Conservation (phyloP, 768 basidiomycete species). For the Boletus rex-veris region DNA sequence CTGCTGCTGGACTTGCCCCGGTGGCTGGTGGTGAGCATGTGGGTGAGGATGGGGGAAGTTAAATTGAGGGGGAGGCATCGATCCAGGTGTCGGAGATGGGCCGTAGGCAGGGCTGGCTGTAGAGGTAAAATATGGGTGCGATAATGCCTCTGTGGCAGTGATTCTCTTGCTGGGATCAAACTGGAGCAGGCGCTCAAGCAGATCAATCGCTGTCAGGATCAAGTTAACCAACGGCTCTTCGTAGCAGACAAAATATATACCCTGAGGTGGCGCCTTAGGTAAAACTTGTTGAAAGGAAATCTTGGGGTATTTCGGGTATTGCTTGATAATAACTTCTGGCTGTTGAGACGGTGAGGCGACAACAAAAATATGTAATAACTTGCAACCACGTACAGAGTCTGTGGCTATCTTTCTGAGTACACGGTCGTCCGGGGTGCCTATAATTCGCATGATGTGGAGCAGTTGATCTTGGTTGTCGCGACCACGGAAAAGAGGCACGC, state of each 20-base stretch:
- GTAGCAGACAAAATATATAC: slow-evolving; percentile 34
- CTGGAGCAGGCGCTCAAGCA: slow-evolving; percentile 91
- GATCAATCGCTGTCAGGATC: slow-evolving; percentile 65
- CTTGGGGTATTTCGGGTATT: slow-evolving; percentile 84
- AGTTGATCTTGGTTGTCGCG: slow-evolving; percentile 97
- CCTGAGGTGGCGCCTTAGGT: slow-evolving; percentile 82
- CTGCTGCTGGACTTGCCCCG: slow-evolving; percentile 40
- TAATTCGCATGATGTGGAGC: slow-evolving; percentile 95
- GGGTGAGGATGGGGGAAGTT: slow-evolving; percentile 65
- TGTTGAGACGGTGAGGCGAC: slow-evolving; percentile 26
- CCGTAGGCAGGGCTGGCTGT: slow-evolving; percentile 35
- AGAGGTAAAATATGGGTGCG: slow-evolving; percentile 86
- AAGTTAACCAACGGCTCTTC: slow-evolving; percentile 1
- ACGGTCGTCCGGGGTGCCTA: slow-evolving; percentile 90
- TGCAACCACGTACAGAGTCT: slow-evolving; percentile 66
- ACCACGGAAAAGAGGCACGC: slow-evolving; percentile 93
- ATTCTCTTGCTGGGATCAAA: slow-evolving; percentile 93
- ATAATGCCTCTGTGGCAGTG: slow-evolving; percentile 86
- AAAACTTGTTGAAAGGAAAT: slow-evolving; percentile 77
- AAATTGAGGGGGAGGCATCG: slow-evolving; percentile 67
- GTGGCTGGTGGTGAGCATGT: slow-evolving; percentile 47
- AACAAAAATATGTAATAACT: neutral
- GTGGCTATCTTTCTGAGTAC: slow-evolving; percentile 84
- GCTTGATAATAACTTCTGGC: slow-evolving; percentile 83
- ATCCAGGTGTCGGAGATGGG: slow-evolving; percentile 40